Conservation (phyloP, 257 asterid species). For the Ligustrum vulgare region DNA sequence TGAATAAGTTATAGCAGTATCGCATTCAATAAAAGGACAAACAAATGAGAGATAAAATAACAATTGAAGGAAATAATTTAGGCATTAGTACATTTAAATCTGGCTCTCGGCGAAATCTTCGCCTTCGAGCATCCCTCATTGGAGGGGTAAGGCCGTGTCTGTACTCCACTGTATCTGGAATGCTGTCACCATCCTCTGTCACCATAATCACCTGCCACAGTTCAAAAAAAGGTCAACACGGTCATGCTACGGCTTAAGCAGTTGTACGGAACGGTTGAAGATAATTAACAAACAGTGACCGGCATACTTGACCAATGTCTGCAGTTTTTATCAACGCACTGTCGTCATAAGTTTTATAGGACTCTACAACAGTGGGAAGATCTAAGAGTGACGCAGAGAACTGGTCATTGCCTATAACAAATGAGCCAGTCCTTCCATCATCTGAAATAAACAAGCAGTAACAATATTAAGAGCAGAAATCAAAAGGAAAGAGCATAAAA, state of each 20-base stretch:
- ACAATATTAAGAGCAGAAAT: slow-evolving; percentile 12
- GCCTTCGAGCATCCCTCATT: slow-evolving; percentile 95
- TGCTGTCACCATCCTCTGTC: slow-evolving; percentile 47
- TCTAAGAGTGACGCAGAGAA: slow-evolving; percentile 93
- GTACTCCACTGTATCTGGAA: slow-evolving; percentile 46
- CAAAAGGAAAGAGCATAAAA: slow-evolving; percentile 2
- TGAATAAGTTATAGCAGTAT: not conserved
- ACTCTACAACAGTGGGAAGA: slow-evolving; percentile 84
- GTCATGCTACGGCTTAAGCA: slow-evolving; percentile 6
- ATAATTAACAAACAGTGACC: slow-evolving; percentile 7
- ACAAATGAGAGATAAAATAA: slow-evolving; percentile 15
- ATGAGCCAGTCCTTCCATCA: slow-evolving; percentile 89
- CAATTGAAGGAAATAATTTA: not conserved
- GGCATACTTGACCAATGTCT: slow-evolving; percentile 86
- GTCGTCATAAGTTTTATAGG: slow-evolving; percentile 92
- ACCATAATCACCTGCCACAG: slow-evolving; percentile 51
- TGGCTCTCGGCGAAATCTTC: slow-evolving; percentile 92
- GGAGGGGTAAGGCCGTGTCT: slow-evolving; percentile 85
- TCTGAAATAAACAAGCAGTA: slow-evolving; percentile 39
- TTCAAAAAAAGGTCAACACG: slow-evolving; percentile 7
- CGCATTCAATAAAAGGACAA: slow-evolving; percentile 4
- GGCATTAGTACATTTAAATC: slow-evolving; percentile 64
- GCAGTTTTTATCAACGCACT: slow-evolving; percentile 86
- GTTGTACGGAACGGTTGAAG: not conserved
- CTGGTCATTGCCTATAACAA: slow-evolving; percentile 70